Conservation (phyloP, 2,329 filamentous ascomycete species). For the Neoscytalidium dimidiatum region DNA sequence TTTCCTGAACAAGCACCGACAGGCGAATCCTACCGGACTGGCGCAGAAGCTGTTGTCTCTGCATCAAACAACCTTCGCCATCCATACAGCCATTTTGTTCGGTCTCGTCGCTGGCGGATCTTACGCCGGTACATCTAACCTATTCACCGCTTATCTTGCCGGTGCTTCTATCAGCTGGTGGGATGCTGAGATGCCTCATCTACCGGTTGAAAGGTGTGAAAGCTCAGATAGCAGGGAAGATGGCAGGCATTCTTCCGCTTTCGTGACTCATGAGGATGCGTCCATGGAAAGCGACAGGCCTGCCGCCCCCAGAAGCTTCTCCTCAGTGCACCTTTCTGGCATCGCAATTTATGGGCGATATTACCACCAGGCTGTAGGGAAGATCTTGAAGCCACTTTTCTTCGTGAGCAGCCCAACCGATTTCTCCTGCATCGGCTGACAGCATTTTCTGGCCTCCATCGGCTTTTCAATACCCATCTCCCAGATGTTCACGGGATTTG, state of each 20-base stretch:
- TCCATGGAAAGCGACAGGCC: not conserved
- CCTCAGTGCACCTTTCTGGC: constrained; percentile 24
- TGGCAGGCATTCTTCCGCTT: not conserved
- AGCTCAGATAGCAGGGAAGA: not conserved
- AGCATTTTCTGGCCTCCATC: constrained; percentile 50
- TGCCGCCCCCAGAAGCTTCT: not conserved
- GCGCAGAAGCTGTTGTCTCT: constrained; percentile 30
- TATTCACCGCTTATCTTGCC: constrained; percentile 63
- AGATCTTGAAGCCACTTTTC: constrained; percentile 69
- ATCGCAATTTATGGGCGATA: constrained; percentile 48
- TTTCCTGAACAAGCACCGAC: constrained; percentile 36
- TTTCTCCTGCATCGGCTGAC: constrained; percentile 24
- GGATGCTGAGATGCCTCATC: constrained; percentile 45
- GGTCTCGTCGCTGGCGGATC: constrained; percentile 52
- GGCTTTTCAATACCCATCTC: constrained; percentile 78
- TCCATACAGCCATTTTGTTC: constrained; percentile 55
- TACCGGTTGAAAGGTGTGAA: not conserved
- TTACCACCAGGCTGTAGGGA: constrained; percentile 48
- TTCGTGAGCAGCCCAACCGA: constrained; percentile 50
- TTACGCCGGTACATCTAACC: constrained; percentile 63
- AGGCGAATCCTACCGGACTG: constrained; percentile 23
- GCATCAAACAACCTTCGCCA: constrained; percentile 42
- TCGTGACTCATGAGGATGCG: not conserved
- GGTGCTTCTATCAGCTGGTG: constrained; percentile 63
- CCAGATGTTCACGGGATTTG: constrained; percentile 62